Conservation (phyloP, 805 yeast genomes). For the Suhomyces sp. region DNA sequence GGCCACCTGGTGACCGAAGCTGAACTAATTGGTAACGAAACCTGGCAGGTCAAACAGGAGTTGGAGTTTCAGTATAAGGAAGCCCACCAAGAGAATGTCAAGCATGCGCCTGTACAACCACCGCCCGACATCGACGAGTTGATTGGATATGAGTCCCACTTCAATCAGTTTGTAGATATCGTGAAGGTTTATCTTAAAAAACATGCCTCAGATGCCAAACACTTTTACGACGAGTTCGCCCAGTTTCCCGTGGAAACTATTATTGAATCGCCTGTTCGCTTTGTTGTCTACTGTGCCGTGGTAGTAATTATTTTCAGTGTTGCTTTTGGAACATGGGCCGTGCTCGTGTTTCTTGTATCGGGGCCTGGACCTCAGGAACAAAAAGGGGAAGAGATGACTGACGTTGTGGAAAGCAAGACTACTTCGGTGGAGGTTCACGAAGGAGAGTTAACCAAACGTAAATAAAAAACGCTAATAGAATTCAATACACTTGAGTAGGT, state of each 20-base stretch:
- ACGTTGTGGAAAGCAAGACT: not conserved
- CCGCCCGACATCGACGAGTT: conserved; percentile 40
- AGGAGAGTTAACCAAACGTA: not conserved
- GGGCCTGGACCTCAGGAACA: not conserved
- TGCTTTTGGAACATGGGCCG: conserved; percentile 42
- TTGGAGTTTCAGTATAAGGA: conserved; percentile 48
- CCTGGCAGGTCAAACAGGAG: conserved; percentile 56
- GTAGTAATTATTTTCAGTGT: conserved; percentile 41
- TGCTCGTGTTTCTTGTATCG: conserved; percentile 23
- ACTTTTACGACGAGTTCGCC: conserved; percentile 38
- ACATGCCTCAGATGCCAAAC: conserved; percentile 26
- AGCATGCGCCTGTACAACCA: conserved; percentile 43
- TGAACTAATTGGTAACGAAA: conserved; percentile 73
- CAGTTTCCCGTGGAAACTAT: conserved; percentile 46
- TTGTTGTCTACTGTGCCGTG: conserved; percentile 44
- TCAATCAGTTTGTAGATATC: conserved; percentile 16
- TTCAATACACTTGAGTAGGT: too few relatives aligned
- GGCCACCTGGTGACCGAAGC: conserved; percentile 87
- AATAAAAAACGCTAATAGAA: too few relatives aligned
- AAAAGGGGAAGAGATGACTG: not conserved
- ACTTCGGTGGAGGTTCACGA: not conserved
- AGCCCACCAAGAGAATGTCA: conserved; percentile 39
- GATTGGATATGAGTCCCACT: conserved; percentile 12
- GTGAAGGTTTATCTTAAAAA: conserved; percentile 15
- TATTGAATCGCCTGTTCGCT: conserved; percentile 47